phyloP scores from a whole-genome alignment of 2,329 filamentous ascomycete species.

The Orbilia quercus region DNA sequence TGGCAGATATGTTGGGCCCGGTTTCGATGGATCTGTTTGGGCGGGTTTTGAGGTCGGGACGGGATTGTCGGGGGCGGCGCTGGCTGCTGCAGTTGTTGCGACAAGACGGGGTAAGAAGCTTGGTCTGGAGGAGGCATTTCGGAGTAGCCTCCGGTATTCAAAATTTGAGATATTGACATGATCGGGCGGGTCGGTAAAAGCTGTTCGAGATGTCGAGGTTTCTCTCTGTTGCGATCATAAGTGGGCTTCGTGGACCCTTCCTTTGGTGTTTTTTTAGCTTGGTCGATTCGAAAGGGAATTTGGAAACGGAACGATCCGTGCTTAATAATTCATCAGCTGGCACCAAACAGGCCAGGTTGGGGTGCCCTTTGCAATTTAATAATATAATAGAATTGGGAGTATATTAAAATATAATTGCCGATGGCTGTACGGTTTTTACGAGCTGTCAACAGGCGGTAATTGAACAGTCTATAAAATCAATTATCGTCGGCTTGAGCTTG shows the following conservation, averaged over 20 bases:
- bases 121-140: conserved; percentile 46
- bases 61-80: conserved; percentile 23
- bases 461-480: no score
- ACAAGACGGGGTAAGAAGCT: conserved; percentile 22
- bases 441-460: no score
- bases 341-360: neutral
- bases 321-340: conserved; percentile 4
- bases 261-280: neutral
- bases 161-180: conserved; percentile 54
- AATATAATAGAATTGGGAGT: no score
- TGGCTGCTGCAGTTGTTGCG: conserved; percentile 17
- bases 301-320: conserved; percentile 15
- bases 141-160: conserved; percentile 42
- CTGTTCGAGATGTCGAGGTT: neutral
- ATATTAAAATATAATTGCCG: no score
- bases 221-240: no score
- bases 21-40: conserved; percentile 60
- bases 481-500: no score
- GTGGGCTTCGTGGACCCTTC: neutral
- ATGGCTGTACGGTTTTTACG: no score
- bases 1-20: conserved; percentile 60
- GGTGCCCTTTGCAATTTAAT: neutral
- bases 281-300: no score
- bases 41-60: conserved; percentile 25
- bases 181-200: neutral